Conservation (phyloP, 2,329 filamentous ascomycete genomes). For the Epicoccum nigrum region DNA sequence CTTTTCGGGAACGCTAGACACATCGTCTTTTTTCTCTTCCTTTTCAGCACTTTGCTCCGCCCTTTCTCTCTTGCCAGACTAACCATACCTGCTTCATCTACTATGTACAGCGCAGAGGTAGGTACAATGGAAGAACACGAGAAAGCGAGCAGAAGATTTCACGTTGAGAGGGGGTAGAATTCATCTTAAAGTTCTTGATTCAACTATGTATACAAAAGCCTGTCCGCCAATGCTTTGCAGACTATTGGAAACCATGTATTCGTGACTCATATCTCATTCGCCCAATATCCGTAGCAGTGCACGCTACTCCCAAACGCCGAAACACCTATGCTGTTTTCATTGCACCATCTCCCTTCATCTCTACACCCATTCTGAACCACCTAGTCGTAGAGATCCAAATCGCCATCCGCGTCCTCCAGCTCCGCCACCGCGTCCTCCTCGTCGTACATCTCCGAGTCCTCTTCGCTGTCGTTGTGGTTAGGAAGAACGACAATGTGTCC, state of each 20-base stretch:
- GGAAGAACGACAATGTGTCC: conserved; percentile 80
- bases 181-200: not conserved
- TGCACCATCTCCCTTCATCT: not conserved
- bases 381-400: conserved; percentile 73
- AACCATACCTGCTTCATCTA: no score
- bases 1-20: no score
- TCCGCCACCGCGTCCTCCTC: conserved; percentile 79
- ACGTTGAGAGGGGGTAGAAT: not conserved
- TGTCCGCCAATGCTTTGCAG: not conserved
- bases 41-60: no score
- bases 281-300: not conserved
- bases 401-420: conserved; percentile 57
- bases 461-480: conserved; percentile 76
- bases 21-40: no score
- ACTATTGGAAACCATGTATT: not conserved
- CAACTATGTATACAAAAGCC: not conserved
- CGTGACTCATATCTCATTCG: conserved; percentile 10
- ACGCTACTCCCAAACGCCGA: conserved; percentile 2
- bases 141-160: no score
- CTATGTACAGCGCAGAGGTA: no score
- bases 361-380: not conserved
- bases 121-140: no score
- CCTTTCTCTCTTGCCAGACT: no score
- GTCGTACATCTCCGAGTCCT: conserved; percentile 76
- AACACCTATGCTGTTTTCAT: conserved; percentile 20